Conservation (phyloP, 805 yeast genomes). For the Saturnispora serradocipensis region DNA sequence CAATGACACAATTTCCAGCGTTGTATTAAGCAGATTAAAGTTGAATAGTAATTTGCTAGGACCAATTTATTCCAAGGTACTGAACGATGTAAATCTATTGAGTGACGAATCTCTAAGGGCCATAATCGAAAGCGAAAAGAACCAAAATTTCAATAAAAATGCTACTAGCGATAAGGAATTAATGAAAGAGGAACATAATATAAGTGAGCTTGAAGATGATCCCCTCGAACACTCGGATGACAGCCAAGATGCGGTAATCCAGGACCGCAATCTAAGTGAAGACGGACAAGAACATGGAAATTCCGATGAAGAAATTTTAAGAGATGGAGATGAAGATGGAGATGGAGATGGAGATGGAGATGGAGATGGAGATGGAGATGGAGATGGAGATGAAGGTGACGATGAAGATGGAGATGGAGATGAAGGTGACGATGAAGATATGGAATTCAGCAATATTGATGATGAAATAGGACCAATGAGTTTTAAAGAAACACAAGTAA, state of each 20-base stretch:
- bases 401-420: constrained; percentile 7
- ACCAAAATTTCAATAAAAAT: neutral
- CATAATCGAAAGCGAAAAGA: neutral
- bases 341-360: constrained; percentile 1
- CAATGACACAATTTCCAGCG: neutral
- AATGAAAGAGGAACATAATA: neutral
- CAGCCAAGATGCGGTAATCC: too few species aligned
- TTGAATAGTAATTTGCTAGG: constrained; percentile 21
- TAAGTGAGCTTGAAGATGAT: constrained; percentile 13
- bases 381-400: constrained; percentile 5
- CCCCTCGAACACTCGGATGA: constrained; percentile 11
- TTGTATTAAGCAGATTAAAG: constrained; percentile 17
- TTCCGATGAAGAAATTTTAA: neutral
- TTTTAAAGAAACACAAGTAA: neutral
- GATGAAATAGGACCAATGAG: constrained; percentile 1
- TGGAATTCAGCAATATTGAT: constrained; percentile 10
- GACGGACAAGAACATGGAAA: neutral
- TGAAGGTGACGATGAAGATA: constrained; percentile 7
- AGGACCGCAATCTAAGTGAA: neutral
- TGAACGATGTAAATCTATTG: constrained; percentile 6
- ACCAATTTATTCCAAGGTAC: constrained; percentile 10
- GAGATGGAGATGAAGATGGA: neutral
- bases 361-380: too few species aligned
- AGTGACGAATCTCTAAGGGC: neutral
- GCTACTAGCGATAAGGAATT: neutral